Base-by-base conservation (phyloP, 169 alveolate species). In the Plasmodium fragile region DNA sequence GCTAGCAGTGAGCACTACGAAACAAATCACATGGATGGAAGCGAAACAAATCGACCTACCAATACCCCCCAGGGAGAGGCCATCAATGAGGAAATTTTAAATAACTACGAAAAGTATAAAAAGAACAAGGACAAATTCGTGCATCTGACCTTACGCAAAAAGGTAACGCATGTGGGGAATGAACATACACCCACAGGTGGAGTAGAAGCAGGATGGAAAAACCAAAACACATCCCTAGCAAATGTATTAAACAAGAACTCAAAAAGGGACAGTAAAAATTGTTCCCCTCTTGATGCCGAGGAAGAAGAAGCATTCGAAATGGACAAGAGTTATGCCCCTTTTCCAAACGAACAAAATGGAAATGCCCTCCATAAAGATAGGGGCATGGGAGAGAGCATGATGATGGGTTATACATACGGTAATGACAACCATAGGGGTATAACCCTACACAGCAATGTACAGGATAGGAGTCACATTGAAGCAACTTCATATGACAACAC, bases 71-170 rank as follows among this genome's bases (percentile, higher is more conserved):
- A 34, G 13, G 72, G 30, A 16, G 36, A 89, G 36, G 45, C 52
- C 39, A 77, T 45, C 2, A 30, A 80, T 10, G 70, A 43, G 22
- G 87, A 30, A 43, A 16, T 91, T 25, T 39, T 91, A 70, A 91
- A 80, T 70, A 91, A 70, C 2, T 91, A 91, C 34, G 94, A 91
- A 91, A 41, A 36, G 7, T 91, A 91, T 39, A 91, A 91, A 91
- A 80, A 91, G 32, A 91, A 91, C 59, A 91, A 81, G 49, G 94
- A 91, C 45, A 91, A 91, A 81, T 91, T 25, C 73, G 81, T 91
- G 75, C 92, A 91, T 53, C 39, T 80, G 79, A 91, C 80, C 81
- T 91, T 91, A 80, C 81, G 73, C 36, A 91, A 49, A 43, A 80
- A 81, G 41, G 36, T 3, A n/a, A 22, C 25, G 16, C 71, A 91